These are phyloP conservation scores for Tylopilus felleus DNA, from an alignment of 768 basidiomycete species.

Conservation along the genomic window DNA sequence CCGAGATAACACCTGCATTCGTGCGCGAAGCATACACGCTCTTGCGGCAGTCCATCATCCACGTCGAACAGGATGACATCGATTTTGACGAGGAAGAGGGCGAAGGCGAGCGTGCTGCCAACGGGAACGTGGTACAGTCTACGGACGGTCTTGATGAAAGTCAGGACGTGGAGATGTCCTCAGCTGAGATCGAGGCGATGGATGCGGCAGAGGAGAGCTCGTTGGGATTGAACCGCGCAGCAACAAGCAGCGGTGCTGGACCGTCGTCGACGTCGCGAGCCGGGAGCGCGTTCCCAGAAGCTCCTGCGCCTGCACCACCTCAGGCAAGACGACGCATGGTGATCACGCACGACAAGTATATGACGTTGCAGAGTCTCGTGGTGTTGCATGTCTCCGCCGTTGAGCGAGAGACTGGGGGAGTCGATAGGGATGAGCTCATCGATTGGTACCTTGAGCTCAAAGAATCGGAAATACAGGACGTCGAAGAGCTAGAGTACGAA, in stretches of 20 bases:
- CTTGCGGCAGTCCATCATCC: slow-evolving; percentile 95
- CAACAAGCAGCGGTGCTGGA: slow-evolving; percentile 32
- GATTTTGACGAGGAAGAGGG: slow-evolving; percentile 93
- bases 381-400: slow-evolving; percentile 75
- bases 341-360: slow-evolving; percentile 95
- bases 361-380: slow-evolving; percentile 83
- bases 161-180: slow-evolving; percentile 63
- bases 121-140: slow-evolving; percentile 32
- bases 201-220: slow-evolving; percentile 51
- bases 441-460: slow-evolving; percentile 95
- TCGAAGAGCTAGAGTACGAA: slow-evolving; percentile 88
- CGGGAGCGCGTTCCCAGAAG: slow-evolving; percentile 27
- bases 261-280: slow-evolving; percentile 33
- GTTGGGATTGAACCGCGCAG: slow-evolving; percentile 36
- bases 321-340: slow-evolving; percentile 73
- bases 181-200: slow-evolving; percentile 53
- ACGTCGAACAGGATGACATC: slow-evolving; percentile 98
- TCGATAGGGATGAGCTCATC: slow-evolving; percentile 88
- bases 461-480: slow-evolving; percentile 77
- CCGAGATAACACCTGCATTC: slow-evolving; percentile 94
- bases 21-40: slow-evolving; percentile 95
- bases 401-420: slow-evolving; percentile 72
- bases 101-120: slow-evolving; percentile 49
- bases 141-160: slow-evolving; percentile 47
- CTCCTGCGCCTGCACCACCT: slow-evolving; percentile 36